phyloP scores from a whole-genome alignment of 139 green algal genomes.

The Desmodesmus armatus region DNA sequence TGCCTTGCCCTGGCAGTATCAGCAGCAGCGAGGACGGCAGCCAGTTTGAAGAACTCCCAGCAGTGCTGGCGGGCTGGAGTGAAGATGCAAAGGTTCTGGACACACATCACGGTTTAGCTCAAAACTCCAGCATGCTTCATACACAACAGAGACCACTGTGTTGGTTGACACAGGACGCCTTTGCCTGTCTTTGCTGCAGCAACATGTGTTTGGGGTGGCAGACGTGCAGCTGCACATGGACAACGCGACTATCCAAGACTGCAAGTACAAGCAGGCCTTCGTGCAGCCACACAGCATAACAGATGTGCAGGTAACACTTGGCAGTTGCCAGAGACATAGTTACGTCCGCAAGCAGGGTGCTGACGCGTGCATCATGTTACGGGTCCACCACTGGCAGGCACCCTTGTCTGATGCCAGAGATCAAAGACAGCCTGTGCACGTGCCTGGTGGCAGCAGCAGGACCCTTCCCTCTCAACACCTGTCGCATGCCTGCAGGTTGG shows the following conservation, averaged over 20 bases:
- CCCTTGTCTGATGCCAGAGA: too few species aligned
- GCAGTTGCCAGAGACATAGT: neutral
- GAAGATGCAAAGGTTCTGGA: conserved; percentile 24
- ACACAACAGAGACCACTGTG: neutral
- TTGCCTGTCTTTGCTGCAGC: neutral
- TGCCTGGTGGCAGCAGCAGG: too few species aligned
- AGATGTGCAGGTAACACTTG: conserved; percentile 30
- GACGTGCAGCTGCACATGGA: conserved; percentile 7
- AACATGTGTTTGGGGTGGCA: conserved; percentile 14
- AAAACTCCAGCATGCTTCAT: neutral
- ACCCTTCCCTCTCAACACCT: too few species aligned
- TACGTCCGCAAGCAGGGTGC: too few species aligned
- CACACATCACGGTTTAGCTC: too few species aligned
- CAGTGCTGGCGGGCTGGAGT: conserved; percentile 27
- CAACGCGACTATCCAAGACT: conserved; percentile 1
- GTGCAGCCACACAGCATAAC: neutral
- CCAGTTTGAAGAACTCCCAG: conserved; percentile 1
- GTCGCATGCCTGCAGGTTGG: too few species aligned
- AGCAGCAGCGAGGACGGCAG: neutral
- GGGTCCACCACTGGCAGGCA: too few species aligned
- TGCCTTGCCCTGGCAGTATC: conserved; percentile 6
- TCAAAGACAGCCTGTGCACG: too few species aligned
- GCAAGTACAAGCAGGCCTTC: neutral
- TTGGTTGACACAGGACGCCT: neutral
- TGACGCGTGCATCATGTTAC: too few species aligned